Evolutionary conservation across 2,329 filamentous ascomycete genomes (phyloP), one percentile per base, ranked within the genome.

Genomic region (Trichoderma oligosporum): DNA sequence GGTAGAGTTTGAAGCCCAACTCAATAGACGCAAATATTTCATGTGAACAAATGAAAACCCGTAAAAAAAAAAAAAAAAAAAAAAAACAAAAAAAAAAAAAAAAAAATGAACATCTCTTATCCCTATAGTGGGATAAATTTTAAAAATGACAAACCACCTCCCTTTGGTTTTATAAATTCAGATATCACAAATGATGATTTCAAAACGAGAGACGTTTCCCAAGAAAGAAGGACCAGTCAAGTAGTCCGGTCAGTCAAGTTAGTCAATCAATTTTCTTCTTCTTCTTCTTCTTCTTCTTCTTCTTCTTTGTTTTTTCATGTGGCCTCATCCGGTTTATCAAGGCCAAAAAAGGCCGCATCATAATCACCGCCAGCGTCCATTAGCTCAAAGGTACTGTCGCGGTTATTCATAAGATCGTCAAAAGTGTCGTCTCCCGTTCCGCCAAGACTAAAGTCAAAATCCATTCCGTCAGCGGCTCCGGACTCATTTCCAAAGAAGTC

Each of bases 321-420:
- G 45, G 58, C 36, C 16, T 61, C 62, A 16, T 67, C 61, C 3
- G 63, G 49, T 36, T 65, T 63, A 33, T 71, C 67, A 2, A 78
- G 66, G 6, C 71, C 73, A 61, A 81, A 81, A 59, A 74, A 81
- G 3, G 71, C 68, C 20, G 75, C 69, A 59, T 82, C 78, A 57
- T 78, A 80, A 46, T 78, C 74, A 4, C 57, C 57, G 7, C 71
- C 74, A 62, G 77, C 74, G 53, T 74, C 74, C 63, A 76, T 70
- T 51, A 64, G 56, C 39, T 76, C 74, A 58, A 74, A 75, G 7
- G 65, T 73, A 58, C 70, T 71, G 51, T 71, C 70, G 18, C 76
- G 78, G 61, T 68, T 69, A 47, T 70, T 70, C 65, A 76, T 82
- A 58, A 82, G 68, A 59, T 81, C 76, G 59, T 82, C 76, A 60